Conservation (phyloP, 2,329 filamentous ascomycete species). For the Fusarium sp. region DNA sequence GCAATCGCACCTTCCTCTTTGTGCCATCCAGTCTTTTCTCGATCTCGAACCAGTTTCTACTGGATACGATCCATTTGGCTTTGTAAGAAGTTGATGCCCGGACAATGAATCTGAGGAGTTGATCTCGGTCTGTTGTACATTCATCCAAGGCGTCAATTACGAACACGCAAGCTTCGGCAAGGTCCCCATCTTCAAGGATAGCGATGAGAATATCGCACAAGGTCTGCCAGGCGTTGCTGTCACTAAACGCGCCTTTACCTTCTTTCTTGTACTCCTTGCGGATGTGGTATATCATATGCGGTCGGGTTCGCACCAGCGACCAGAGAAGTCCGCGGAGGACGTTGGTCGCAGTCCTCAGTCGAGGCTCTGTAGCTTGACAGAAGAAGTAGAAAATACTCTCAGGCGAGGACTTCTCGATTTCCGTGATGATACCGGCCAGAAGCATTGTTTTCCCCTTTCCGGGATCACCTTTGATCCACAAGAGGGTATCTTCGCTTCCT, state of each 20-base stretch:
- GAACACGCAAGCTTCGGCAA: not conserved
- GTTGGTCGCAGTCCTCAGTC: slow-evolving; percentile 49
- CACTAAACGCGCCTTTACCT: not conserved
- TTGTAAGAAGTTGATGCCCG: not conserved
- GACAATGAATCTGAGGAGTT: not conserved
- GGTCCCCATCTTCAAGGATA: not conserved
- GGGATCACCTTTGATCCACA: slow-evolving; percentile 51
- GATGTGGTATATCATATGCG: slow-evolving; percentile 50
- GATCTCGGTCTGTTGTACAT: slow-evolving; percentile 15
- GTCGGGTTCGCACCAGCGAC: slow-evolving; percentile 50
- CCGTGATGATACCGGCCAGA: slow-evolving; percentile 43
- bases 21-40: not conserved
- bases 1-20: slow-evolving; percentile 38
- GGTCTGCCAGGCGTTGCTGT: not conserved
- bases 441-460: slow-evolving; percentile 55
- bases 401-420: not conserved
- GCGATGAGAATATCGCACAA: not conserved
- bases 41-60: slow-evolving; percentile 55
- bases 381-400: slow-evolving; percentile 48
- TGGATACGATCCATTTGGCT: slow-evolving; percentile 57
- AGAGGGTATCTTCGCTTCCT: not conserved
- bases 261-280: not conserved
- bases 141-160: not conserved
- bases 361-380: slow-evolving; percentile 52
- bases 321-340: slow-evolving; percentile 58